Evolutionary conservation across 2,329 filamentous ascomycete species (phyloP).

Genomic region (Alternaria tenuissima): DNA sequence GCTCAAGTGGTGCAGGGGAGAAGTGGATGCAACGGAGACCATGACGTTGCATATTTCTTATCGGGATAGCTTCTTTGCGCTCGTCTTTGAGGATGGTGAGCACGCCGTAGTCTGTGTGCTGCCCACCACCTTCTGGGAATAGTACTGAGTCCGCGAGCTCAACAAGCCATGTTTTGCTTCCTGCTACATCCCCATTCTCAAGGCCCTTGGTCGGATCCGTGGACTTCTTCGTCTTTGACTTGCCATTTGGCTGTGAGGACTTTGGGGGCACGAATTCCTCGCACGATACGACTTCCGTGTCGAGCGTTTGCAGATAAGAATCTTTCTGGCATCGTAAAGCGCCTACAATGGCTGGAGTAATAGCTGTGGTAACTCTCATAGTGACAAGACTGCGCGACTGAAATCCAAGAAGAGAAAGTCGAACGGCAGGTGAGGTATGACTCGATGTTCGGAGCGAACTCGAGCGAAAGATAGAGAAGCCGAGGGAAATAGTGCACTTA

Average conservation of each 20-base stretch:
- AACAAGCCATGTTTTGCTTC: slow-evolving; percentile 38
- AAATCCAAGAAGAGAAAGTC: neutral
- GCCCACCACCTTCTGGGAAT: slow-evolving; percentile 46
- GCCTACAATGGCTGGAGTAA: slow-evolving; percentile 38
- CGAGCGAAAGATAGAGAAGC: slow-evolving; percentile 20
- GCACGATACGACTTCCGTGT: slow-evolving; percentile 45
- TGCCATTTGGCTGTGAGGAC: slow-evolving; percentile 23
- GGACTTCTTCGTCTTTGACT: slow-evolving; percentile 39
- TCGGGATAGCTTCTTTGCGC: slow-evolving; percentile 29
- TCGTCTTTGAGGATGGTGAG: slow-evolving; percentile 33
- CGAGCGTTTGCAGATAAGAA: slow-evolving; percentile 41
- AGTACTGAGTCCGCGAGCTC: slow-evolving; percentile 45
- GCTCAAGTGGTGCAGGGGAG: slow-evolving; percentile 89
- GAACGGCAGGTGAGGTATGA: slow-evolving; percentile 6
- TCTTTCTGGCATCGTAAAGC: slow-evolving; percentile 44
- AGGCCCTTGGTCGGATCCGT: slow-evolving; percentile 33
- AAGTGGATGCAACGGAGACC: slow-evolving; percentile 71
- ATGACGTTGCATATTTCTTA: slow-evolving; percentile 43
- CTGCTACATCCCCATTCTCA: slow-evolving; percentile 12
- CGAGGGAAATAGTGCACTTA: slow-evolving; percentile 21
- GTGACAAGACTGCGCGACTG: neutral
- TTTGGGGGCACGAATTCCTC: slow-evolving; percentile 37
- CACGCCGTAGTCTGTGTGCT: slow-evolving; percentile 43
- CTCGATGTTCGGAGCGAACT: slow-evolving; percentile 7
- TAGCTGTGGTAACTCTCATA: slow-evolving; percentile 28